Evolutionary conservation across 768 basidiomycete genomes (phyloP), one percentile per base, ranked within the genome.

Genomic region (Boletus sp.): DNA sequence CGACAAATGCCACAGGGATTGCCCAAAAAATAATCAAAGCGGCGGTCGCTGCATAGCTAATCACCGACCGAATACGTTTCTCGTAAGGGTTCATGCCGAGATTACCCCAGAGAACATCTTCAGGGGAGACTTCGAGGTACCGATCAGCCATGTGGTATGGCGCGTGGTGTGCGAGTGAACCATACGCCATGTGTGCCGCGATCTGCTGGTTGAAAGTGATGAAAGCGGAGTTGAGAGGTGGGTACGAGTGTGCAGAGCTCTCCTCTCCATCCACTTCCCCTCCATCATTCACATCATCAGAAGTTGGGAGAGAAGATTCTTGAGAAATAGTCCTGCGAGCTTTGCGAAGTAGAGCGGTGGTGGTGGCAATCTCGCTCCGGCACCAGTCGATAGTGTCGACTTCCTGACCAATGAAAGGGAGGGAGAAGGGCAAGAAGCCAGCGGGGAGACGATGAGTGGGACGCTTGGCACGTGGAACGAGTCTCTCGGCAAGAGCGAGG

Each of bases 311-410:
- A 45, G 51, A 29, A 6, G 66, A 51, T 54, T 74, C 54, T 1
- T 60, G 49, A 36, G 61, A 52, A 15, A 68, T 49, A 24, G 58
- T 63, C 35, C 67, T 66, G 14, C 83, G 77, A 24, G 77, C 83
- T 57, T 78, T 77, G 3, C 83, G 80, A 45, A 92, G 74, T 4
- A 83, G 63, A 18, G 67, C 67, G 17, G 78, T 83, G 54, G 85
- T 83, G 1, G 76, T 65, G 2, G 74, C 71, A 54, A 97, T 91
- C 73, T 94, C 89, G 18, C 80, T 76, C 32, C 90, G 78, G 18
- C 86, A 84, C 94, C 94, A 97, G 2, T 94, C 87, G 67, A 98
- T 94, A 3, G 90, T 83, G 74, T 98, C 97, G 15, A 98, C 94
- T 71, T 96, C 90, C 70, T 92, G 71, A 8, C 97, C 97, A 4